Evolutionary conservation across 2,329 filamentous ascomycete species (phyloP).

Genomic region (Fusarium sp.): DNA sequence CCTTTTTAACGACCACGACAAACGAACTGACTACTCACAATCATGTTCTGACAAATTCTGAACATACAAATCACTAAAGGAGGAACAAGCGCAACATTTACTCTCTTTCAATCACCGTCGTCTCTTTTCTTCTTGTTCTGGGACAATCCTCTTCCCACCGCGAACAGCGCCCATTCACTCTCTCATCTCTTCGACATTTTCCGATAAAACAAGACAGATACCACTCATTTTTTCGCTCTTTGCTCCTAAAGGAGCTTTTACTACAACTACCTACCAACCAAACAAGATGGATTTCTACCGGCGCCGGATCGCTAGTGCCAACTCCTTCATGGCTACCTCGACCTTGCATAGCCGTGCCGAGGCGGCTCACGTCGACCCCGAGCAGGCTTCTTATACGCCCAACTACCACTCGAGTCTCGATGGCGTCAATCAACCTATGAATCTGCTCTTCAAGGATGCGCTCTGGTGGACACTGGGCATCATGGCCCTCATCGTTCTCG

Average conservation of each 20-base stretch:
- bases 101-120: conserved; percentile 32
- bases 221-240: conserved; percentile 17
- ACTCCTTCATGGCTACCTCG: conserved; percentile 47
- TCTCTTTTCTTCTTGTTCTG: conserved; percentile 26
- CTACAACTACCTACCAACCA: conserved; percentile 9
- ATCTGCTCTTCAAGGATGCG: conserved; percentile 67
- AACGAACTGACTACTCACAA: conserved; percentile 15
- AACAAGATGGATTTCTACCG: conserved; percentile 49
- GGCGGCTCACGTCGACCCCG: conserved; percentile 45
- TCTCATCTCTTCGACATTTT: conserved; percentile 11
- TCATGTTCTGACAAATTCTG: conserved; percentile 40
- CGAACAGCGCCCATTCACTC: conserved; percentile 19
- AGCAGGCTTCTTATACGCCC: conserved; percentile 62
- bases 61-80: conserved; percentile 31
- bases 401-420: conserved; percentile 68
- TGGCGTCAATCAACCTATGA: conserved; percentile 70
- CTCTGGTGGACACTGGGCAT: conserved; percentile 73
- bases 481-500: conserved; percentile 65
- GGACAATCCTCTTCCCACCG: conserved; percentile 17
- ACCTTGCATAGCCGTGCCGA: conserved; percentile 48
- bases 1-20: conserved; percentile 20
- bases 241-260: conserved; percentile 25
- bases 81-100: conserved; percentile 33
- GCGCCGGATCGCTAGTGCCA: conserved; percentile 48
- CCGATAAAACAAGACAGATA: conserved; percentile 15